These are phyloP conservation scores for Lentinula novae-zelandiae DNA, from an alignment of 1,284 basidiomycete genomes.

Conservation along the genomic window DNA sequence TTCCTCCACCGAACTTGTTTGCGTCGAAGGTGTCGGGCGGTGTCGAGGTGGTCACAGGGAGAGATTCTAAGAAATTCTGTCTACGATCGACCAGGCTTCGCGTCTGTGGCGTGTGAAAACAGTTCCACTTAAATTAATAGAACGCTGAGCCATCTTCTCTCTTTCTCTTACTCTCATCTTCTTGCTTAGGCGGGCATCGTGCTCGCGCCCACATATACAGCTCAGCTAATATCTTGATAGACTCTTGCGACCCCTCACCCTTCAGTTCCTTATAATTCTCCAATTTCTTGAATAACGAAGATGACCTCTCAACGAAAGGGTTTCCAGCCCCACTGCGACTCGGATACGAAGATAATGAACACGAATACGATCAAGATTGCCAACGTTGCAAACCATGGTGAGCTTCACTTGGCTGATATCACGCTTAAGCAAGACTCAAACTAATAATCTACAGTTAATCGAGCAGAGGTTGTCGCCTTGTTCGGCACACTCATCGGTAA, in stretches of 20 bases:
- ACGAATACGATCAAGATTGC: constrained; percentile 35
- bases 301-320: constrained; percentile 13
- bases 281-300: constrained; percentile 9
- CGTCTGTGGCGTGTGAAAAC: constrained; percentile 2
- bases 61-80: too few relatives aligned
- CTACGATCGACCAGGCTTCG: background rate
- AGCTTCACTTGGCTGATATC: constrained; percentile 11
- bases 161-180: constrained; percentile 17
- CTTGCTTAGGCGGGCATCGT: constrained; percentile 17
- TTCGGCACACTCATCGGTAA: constrained; percentile 57
- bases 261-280: constrained; percentile 1
- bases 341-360: constrained; percentile 18
- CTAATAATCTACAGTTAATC: constrained; percentile 30
- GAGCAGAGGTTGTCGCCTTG: constrained; percentile 49
- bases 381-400: constrained; percentile 38
- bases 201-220: constrained; percentile 13
- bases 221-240: constrained; percentile 16
- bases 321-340: constrained; percentile 14
- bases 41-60: too few relatives aligned
- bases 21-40: too few relatives aligned
- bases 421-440: constrained; percentile 1
- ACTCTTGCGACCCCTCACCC: constrained; percentile 18
- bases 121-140: background rate
- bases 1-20: too few relatives aligned
- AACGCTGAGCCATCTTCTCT: background rate